These are phyloP conservation scores for Phytophthora aleatoria DNA, from an alignment of 352 stramenopile species.

Conservation along the genomic window DNA sequence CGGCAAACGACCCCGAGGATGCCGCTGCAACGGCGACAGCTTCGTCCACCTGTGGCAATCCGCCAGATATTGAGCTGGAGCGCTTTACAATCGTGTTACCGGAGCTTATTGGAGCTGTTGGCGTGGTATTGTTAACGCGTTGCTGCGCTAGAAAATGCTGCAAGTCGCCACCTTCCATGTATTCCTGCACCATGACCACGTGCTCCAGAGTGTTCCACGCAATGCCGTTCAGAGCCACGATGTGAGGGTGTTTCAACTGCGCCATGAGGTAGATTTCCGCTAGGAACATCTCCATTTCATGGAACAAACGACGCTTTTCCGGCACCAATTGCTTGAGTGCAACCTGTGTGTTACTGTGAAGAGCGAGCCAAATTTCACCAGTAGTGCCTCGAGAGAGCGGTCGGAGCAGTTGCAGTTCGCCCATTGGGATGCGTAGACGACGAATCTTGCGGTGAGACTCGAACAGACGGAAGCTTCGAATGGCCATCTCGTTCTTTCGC, in stretches of 20 bases:
- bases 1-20: constrained; percentile 25
- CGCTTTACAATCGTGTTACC: constrained; percentile 18
- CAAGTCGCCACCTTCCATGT: constrained; percentile 73
- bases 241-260: constrained; percentile 70
- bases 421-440: constrained; percentile 48
- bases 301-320: constrained; percentile 52
- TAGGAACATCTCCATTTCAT: constrained; percentile 78
- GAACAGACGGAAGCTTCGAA: constrained; percentile 67
- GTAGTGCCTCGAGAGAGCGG: constrained; percentile 56
- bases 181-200: constrained; percentile 77
- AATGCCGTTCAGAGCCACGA: constrained; percentile 63
- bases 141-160: constrained; percentile 52
- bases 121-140: constrained; percentile 14
- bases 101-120: constrained; percentile 16
- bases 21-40: constrained; percentile 21
- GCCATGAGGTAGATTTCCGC: constrained; percentile 78
- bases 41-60: constrained; percentile 24
- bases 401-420: constrained; percentile 60
- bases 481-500: constrained; percentile 55
- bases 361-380: constrained; percentile 79
- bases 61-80: constrained; percentile 20
- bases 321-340: constrained; percentile 73
- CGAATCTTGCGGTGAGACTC: constrained; percentile 68
- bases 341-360: constrained; percentile 47
- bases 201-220: constrained; percentile 78